Evolutionary conservation across 2,329 filamentous ascomycete species (phyloP), one percentile per base, ranked within the genome.

Genomic region (Zymoseptoria pseudotritici): DNA sequence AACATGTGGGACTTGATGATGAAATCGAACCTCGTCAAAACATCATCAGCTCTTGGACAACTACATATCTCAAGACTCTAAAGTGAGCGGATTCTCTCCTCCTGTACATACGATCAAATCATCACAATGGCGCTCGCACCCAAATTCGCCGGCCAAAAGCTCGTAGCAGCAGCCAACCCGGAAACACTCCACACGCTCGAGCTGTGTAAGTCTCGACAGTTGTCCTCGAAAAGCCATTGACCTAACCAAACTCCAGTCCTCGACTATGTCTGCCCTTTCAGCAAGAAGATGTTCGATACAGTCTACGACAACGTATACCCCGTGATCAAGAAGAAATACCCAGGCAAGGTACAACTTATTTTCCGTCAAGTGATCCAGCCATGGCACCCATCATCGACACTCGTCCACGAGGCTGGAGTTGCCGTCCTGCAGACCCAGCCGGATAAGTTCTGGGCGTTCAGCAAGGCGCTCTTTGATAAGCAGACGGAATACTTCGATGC

Each of bases 231-330:
- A 53, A 50, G 46, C n/a, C 36, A 50, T 7, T 22, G 51, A 53
- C 24, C 29, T 22, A 59, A 31, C 17, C 19, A 54, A 50, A n/a
- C 2, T 9, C 20, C 50, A 85, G 82, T 89, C 75, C 86, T 96
- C 67, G 92, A 97, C 80, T 97, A 96, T 79, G 89, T 91, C 71
- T 97, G 92, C 74, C 91, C 91, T 50, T 88, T 84, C 78, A 85
- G 81, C 42, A 83, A 82, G 61, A 88, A 88, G 70, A 77, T 91
- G 69, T 97, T 94, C 83, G 83, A 86, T 64, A 93, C 89, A 2
- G 77, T 97, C 67, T 86, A 87, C 75, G 78, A 75, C 59, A 76
- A 79, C 29, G 83, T 96, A 60, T 79, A 84, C 61, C 87, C 89
- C 0, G 73, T 83, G 54, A 80, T 96, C 67, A 79, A 81, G 62